These are phyloP conservation scores for Ceratobasidium sp. DNA, from an alignment of 1,284 basidiomycete species.

Conservation along the genomic window DNA sequence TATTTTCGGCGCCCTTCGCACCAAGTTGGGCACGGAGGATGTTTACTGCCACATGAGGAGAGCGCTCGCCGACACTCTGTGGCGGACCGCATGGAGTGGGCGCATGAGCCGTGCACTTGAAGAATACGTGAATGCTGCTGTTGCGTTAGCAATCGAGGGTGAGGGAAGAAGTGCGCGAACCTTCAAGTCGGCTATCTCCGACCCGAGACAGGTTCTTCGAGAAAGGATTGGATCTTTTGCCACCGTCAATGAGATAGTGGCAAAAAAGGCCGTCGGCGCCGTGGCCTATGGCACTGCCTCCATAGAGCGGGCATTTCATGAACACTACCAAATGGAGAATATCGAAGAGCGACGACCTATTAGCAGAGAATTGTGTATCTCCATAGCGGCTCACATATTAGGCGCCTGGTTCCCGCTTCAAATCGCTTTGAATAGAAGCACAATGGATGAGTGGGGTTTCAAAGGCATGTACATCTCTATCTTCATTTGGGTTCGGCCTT, in stretches of 20 bases:
- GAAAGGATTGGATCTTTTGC: not conserved
- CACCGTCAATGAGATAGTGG: not conserved
- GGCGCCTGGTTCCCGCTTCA: conserved; percentile 2
- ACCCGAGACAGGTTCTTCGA: not conserved
- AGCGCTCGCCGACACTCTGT: conserved; percentile 6
- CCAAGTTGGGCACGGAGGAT: not conserved
- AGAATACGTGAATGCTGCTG: not conserved
- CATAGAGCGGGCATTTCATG: not conserved
- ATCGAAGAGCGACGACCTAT: conserved; percentile 5
- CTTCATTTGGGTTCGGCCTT: not conserved
- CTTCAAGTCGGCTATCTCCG: not conserved
- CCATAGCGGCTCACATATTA: not conserved
- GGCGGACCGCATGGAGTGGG: not conserved
- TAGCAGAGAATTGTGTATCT: not conserved
- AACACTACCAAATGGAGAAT: conserved; percentile 8
- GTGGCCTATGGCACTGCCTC: not conserved
- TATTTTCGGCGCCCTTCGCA: not conserved
- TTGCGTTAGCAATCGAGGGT: not conserved
- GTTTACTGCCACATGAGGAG: not conserved
- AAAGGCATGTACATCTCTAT: not conserved
- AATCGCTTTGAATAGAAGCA: not conserved
- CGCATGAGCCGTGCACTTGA: not conserved
- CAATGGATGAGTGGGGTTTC: conserved; percentile 28
- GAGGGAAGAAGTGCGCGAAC: not conserved
- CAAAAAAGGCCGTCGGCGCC: conserved; percentile 2